Base-by-base conservation (phyloP, 192 early-diverging fungal genomes). In the Geosiphon pyriformis region DNA sequence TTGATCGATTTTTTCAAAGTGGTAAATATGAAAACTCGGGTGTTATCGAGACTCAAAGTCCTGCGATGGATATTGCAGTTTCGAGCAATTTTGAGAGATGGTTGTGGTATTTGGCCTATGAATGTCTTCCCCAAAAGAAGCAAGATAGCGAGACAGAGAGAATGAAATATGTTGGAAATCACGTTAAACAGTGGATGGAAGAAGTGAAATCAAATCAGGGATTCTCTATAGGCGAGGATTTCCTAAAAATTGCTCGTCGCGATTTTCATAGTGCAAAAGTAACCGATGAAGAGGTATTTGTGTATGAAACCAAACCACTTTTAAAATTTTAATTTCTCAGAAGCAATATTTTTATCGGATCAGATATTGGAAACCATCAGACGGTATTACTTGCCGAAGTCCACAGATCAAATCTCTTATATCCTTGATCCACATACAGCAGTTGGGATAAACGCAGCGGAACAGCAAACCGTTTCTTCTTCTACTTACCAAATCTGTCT, bases 11-110 rank as follows among this genome's bases (percentile, higher is more conserved):
- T 88, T 85, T 96, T 72, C 63, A 85, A 65, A 83, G 91, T 2
- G 92, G 90, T 50, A 81, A 72, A 23, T 99, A 95, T 73, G 86
- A 88, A 72, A 94, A 93, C 18, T 3, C 18, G 10, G 70, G 71
- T 34, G 87, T 87, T 18, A 78, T 86, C 23, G 86, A 86, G 26
- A 97, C 96, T 3, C 80, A 88, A 25, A 91, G 89, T 29, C 96
- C 96, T 32, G 96, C 96, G 30, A 98, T 98, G 96, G 96, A 98
- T 70, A 98, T 98, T 64, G 80, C 94, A 59, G 84, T 97, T 33
- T 91, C 88, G 65, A 93, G 91, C 65, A 98, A 98, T 79, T 98
- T 98, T 88, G 96, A 98, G 80, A 90, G 96, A 62, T 79, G 96
- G 67, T 78, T 94, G 66, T 98, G 93, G 92, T 96, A 97, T 65